Evolutionary conservation across 352 stramenopile species (phyloP).

Genomic region (Globisporangium uncinulatum): DNA sequence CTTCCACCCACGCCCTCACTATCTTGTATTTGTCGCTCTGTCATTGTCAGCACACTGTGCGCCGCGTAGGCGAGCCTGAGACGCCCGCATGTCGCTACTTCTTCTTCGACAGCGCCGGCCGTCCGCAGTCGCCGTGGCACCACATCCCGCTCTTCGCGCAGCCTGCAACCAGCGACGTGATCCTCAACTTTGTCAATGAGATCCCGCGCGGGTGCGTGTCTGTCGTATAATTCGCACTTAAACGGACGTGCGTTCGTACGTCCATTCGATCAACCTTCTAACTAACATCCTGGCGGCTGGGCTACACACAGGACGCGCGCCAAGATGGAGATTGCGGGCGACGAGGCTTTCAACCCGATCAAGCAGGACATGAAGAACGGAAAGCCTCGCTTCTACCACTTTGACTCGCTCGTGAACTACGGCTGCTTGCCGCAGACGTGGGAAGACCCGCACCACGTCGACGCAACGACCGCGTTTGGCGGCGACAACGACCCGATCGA

Average conservation of each 20-base stretch:
- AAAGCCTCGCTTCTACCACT: slow-evolving; percentile 89
- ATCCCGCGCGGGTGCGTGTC: slow-evolving; percentile 75
- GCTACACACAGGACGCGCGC: slow-evolving; percentile 34
- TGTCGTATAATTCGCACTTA: neutral
- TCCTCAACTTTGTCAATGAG: slow-evolving; percentile 93
- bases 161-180: slow-evolving; percentile 16
- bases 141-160: slow-evolving; percentile 84
- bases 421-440: slow-evolving; percentile 98
- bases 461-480: slow-evolving; percentile 87
- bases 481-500: slow-evolving; percentile 99
- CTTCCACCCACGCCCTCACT: too few relatives aligned
- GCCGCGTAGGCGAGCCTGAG: slow-evolving; percentile 43
- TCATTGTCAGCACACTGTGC: slow-evolving; percentile 54
- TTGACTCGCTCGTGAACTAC: slow-evolving; percentile 94
- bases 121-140: slow-evolving; percentile 90
- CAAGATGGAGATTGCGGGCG: slow-evolving; percentile 94
- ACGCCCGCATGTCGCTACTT: slow-evolving; percentile 82
- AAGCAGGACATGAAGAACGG: slow-evolving; percentile 98
- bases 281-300: too few relatives aligned
- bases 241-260: too few relatives aligned
- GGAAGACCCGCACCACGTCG: slow-evolving; percentile 96
- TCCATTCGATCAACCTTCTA: too few relatives aligned
- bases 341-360: slow-evolving; percentile 92
- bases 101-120: slow-evolving; percentile 64
- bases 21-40: neutral